Conservation (phyloP, 768 basidiomycete species). For the Mycena alexandri region DNA sequence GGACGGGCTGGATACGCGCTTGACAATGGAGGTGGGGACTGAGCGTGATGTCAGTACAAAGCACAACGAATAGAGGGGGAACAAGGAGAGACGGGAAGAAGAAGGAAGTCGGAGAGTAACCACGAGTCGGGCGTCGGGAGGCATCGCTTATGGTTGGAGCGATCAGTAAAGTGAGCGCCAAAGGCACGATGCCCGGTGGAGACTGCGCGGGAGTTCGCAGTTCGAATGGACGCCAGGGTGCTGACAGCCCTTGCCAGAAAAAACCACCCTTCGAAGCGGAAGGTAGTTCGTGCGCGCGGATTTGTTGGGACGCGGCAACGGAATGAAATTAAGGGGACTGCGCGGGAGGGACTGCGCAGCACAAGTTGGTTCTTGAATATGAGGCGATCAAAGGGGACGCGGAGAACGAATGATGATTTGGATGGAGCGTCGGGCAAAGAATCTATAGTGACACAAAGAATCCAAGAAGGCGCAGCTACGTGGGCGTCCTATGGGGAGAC, state of each 20-base stretch:
- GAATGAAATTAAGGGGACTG: conserved; percentile 1
- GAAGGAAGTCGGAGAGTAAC: background rate
- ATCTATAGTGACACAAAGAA: too few relatives aligned
- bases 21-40: background rate
- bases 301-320: conserved; percentile 8
- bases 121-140: too few relatives aligned
- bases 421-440: too few relatives aligned
- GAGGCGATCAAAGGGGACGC: too few relatives aligned
- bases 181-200: conserved; percentile 3
- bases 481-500: too few relatives aligned
- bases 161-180: too few relatives aligned
- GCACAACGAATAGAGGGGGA: too few relatives aligned
- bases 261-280: conserved; percentile 9
- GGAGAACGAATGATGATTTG: too few relatives aligned
- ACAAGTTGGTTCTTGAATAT: too few relatives aligned
- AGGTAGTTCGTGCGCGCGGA: conserved; percentile 10
- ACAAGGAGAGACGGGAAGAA: conserved; percentile 9
- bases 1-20: conserved; percentile 4
- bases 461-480: too few relatives aligned
- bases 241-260: conserved; percentile 5
- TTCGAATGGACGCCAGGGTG: conserved; percentile 8
- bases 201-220: conserved; percentile 7
- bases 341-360: conserved; percentile 7
- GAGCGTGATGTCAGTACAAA: conserved; percentile 5
- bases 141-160: conserved; percentile 1